Evolutionary conservation across 208 protist species (phyloP).

Genomic region (Balamuthia mandrillaris): DNA sequence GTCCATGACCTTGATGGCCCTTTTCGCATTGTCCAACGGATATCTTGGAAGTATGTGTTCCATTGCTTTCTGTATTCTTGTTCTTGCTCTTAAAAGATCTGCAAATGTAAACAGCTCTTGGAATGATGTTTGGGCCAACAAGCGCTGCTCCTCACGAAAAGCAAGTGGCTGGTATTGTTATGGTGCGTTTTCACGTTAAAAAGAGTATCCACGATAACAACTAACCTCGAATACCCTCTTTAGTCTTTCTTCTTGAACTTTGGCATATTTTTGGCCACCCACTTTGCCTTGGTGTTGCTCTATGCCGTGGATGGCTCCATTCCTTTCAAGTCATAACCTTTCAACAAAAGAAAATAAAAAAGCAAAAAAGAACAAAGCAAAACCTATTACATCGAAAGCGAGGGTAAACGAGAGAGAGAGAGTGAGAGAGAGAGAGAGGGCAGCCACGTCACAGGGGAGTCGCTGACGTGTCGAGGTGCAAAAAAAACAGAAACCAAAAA

Average conservation of each 20-base stretch:
- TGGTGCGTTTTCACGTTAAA: constrained; percentile 3
- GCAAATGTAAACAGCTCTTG: not conserved
- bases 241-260: constrained; percentile 59
- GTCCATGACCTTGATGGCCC: constrained; percentile 43
- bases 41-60: constrained; percentile 44
- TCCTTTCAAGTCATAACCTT: no score
- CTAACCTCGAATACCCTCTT: not conserved
- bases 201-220: not conserved
- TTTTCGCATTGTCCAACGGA: constrained; percentile 47
- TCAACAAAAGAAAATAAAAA: no score
- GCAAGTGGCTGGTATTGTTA: constrained; percentile 44
- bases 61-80: not conserved
- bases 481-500: no score
- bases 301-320: constrained; percentile 42
- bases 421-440: no score
- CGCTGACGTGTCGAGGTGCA: no score
- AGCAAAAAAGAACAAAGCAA: no score
- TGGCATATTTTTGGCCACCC: constrained; percentile 48
- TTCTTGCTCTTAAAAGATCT: not conserved
- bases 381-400: no score
- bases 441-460: no score
- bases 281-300: constrained; percentile 40
- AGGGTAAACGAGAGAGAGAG: no score
- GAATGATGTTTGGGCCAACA: constrained; percentile 59
- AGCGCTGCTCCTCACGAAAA: constrained; percentile 56